Conservation (phyloP, 2,329 filamentous ascomycete genomes). For the Fusarium nematophilum region DNA sequence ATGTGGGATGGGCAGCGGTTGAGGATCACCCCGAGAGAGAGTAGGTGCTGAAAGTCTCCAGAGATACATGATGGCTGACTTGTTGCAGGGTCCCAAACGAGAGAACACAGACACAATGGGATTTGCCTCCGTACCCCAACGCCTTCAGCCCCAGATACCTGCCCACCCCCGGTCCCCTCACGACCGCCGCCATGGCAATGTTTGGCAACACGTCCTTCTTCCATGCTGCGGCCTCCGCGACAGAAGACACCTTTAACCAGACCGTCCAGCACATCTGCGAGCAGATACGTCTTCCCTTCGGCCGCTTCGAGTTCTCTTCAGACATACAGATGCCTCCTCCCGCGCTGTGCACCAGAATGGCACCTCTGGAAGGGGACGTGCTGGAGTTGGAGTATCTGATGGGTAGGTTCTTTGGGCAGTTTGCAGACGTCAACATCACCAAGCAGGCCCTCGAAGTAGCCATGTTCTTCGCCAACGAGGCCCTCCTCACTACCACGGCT, state of each 20-base stretch:
- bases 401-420: background rate
- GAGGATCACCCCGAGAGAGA: background rate
- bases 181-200: constrained; percentile 15
- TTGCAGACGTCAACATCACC: background rate
- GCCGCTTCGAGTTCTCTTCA: too few species aligned
- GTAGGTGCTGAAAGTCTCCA: too few species aligned
- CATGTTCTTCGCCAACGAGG: constrained; percentile 33
- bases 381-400: background rate
- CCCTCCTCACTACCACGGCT: constrained; percentile 1
- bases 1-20: background rate
- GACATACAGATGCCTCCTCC: background rate
- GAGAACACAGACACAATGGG: too few species aligned
- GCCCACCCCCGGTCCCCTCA: constrained; percentile 14
- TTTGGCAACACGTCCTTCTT: constrained; percentile 25
- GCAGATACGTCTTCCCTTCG: background rate
- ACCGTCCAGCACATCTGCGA: constrained; percentile 1
- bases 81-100: too few species aligned
- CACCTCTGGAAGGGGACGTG: too few species aligned
- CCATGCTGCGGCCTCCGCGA: background rate
- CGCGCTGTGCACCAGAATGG: too few species aligned
- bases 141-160: background rate
- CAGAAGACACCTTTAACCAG: background rate
- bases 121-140: too few species aligned
- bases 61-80: too few species aligned
- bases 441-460: constrained; percentile 10